Evolutionary conservation across 2,329 filamentous ascomycete genomes (phyloP), one percentile per base, ranked within the genome.

Genomic region (Elsinoe fawcettii): DNA sequence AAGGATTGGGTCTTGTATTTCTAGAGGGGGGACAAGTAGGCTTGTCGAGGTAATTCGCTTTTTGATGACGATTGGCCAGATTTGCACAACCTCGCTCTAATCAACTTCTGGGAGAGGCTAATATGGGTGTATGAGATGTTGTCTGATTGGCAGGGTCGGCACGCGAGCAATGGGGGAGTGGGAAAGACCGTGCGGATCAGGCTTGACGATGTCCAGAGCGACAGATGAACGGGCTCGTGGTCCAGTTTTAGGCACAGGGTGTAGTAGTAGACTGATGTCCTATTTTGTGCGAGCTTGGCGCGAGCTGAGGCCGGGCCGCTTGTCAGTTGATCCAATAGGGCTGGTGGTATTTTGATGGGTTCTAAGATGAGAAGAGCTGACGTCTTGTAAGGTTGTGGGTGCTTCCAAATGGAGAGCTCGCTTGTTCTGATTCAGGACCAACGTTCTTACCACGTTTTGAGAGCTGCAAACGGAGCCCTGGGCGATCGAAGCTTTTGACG

Each of bases 251-350:
- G 49, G 49, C 30, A 53, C 49, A 22, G 32, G 30, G 9, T 23
- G 49, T 30, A 37, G 32, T 47, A 7, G 47, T 23, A 39, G 41
- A 46, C 41, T 46, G 16, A 18, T 30, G 25, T 53, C 49, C 20
- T 23, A 53, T 34, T 53, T 34, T n/a, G 49, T 25, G 49, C 49
- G 49, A 53, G 49, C 49, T 53, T 53, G 49, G 49, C 49, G 49
- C 49, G 49, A 53, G 49, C 49, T 53, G 49, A 53, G 32, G 49
- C 49, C 49, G 49, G 14, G 20, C 49, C 49, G 49, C 34, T 22
- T 12, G 25, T 32, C 25, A 36, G 27, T 32, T n/a, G 32, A 34
- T 34, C 18, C 34, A 53, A 23, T 39, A 53, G 49, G 32, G 49
- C 49, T 53, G 44, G 23, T 49, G 44, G 27, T 53, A 14, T 18